phyloP scores from a whole-genome alignment of 2,329 filamentous ascomycete genomes.

The Mollisiaceae sp. region DNA sequence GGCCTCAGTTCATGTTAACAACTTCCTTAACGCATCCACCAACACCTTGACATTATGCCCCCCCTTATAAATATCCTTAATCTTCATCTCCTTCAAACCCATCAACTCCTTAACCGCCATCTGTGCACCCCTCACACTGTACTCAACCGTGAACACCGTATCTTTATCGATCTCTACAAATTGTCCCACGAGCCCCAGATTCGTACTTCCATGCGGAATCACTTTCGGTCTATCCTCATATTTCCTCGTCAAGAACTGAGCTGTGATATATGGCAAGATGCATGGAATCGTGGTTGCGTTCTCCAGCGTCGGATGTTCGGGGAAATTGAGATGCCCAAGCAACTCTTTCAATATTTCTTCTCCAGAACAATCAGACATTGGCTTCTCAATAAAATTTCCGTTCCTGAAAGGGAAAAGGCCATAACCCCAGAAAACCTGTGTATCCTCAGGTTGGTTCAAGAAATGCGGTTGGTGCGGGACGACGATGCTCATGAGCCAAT shows the following conservation, averaged over 20 bases:
- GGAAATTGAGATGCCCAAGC: conserved; percentile 47
- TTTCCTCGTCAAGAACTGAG: conserved; percentile 45
- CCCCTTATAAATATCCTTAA: conserved; percentile 41
- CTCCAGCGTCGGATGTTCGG: conserved; percentile 38
- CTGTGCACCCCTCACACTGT: conserved; percentile 45
- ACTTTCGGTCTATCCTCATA: conserved; percentile 46
- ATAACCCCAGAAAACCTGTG: conserved; percentile 49
- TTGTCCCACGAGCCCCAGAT: conserved; percentile 49
- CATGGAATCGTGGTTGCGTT: conserved; percentile 45
- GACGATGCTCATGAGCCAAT: conserved; percentile 48
- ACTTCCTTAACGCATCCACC: conserved; percentile 37
- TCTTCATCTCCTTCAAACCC: conserved; percentile 34
- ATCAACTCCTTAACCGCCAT: conserved; percentile 44
- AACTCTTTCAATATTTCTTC: conserved; percentile 48
- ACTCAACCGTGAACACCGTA: conserved; percentile 47
- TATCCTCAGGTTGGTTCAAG: conserved; percentile 43
- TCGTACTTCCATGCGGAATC: conserved; percentile 45
- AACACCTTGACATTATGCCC: conserved; percentile 39
- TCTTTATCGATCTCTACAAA: conserved; percentile 49
- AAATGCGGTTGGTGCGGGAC: conserved; percentile 51
- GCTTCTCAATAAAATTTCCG: conserved; percentile 47
- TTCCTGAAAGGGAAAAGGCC: conserved; percentile 45
- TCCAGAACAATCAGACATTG: conserved; percentile 48
- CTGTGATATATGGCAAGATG: conserved; percentile 48
- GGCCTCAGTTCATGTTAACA: conserved; percentile 39